phyloP scores from a whole-genome alignment of 371 early-diverging fungal species.

The Lichtheimia ornata region DNA sequence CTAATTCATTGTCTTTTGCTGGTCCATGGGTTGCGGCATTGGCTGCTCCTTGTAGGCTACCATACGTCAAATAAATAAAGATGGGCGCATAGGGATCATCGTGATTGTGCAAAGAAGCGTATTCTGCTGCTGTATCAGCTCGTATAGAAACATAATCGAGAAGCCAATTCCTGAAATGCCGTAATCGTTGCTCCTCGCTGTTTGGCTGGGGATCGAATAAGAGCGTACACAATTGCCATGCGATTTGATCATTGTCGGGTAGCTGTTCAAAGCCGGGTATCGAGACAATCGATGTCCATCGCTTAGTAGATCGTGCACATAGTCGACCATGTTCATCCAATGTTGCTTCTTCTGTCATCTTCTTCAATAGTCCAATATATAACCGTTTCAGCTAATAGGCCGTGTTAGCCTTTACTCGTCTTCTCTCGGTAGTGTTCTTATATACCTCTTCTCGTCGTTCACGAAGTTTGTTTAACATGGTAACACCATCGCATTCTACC shows the following conservation, averaged over 20 bases:
- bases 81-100: background rate
- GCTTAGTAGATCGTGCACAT: too few relatives aligned
- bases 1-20: background rate
- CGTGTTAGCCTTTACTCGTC: too few relatives aligned
- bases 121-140: background rate
- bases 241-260: background rate
- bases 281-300: too few relatives aligned
- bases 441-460: too few relatives aligned
- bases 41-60: background rate
- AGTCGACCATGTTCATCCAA: too few relatives aligned
- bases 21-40: background rate
- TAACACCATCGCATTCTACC: too few relatives aligned
- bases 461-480: too few relatives aligned
- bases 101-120: background rate
- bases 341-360: too few relatives aligned
- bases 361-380: too few relatives aligned
- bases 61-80: background rate
- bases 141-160: background rate
- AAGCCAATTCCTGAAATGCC: constrained; percentile 1
- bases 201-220: background rate
- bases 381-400: too few relatives aligned
- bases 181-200: background rate
- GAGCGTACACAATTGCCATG: background rate
- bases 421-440: too few relatives aligned
- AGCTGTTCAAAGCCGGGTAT: background rate